Evolutionary conservation across 768 basidiomycete genomes (phyloP), one percentile per base, ranked within the genome.

Genomic region (Asterophora parasitica): DNA sequence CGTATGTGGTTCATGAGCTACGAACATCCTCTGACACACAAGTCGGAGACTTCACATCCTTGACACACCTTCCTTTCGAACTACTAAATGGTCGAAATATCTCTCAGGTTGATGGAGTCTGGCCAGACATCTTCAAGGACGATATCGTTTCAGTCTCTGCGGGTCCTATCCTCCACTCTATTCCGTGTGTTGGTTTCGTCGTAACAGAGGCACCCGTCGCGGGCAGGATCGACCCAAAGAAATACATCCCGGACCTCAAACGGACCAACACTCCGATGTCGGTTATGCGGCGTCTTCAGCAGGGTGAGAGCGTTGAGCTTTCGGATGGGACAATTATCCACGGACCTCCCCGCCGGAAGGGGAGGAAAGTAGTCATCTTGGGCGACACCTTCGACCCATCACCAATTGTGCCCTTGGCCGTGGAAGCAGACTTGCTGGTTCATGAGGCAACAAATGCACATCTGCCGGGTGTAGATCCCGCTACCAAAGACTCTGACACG

Each of bases 371-470:
- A 17, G 83, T 80, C 26, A 79, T 96, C 48, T 72, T 94, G 30
- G 92, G 92, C 0, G 93, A 94, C 56, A 92, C 91, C 4, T 83
- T 75, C 59, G 82, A 95, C 62, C 85, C 86, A 4, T 82, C 81
- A n/a, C 70, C 78, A 4, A 83, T 88, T 31, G 69, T 68, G 16
- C 64, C 68, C 7, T 63, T 91, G 7, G 86, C 86, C 15, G 62
- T 65, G 60, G 79, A 79, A 44, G 78, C 84, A 26, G 85, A 91
- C 52, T 53, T 94, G 35, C 67, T 94, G 23, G 72, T 95, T 26
- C 92, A 96, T 58, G 92, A 96, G 66, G 87, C 88, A 8, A 95
- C 92, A 7, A 95, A 94, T 60, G 88, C 91, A 1, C 80, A 86
- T 66, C 67, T 96, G 3, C 83, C 82, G 1, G 77, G 73, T 3